These are phyloP conservation scores for Durio zibethinus DNA, from an alignment of 345 rosid genomes.

Conservation along the genomic window DNA sequence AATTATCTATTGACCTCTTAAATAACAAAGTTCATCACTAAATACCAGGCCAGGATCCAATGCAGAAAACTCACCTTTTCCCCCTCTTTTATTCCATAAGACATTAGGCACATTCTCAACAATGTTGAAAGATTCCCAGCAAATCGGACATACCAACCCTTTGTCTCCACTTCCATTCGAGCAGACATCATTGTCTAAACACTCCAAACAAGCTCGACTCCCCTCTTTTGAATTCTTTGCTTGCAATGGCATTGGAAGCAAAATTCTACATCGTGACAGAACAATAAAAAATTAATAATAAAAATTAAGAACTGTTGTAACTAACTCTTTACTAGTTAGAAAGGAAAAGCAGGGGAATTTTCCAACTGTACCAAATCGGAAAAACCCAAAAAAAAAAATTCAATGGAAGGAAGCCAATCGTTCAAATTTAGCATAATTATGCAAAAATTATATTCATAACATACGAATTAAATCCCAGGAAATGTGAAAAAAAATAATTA, in stretches of 20 bases:
- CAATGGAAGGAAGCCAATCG: background rate
- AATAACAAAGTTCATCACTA: too few species aligned
- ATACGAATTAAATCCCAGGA: background rate
- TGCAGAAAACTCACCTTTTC: too few species aligned
- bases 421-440: background rate
- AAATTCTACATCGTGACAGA: slow-evolving; percentile 35
- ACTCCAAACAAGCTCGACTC: slow-evolving; percentile 36
- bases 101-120: slow-evolving; percentile 72
- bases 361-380: background rate
- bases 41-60: too few species aligned
- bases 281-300: background rate
- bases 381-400: background rate
- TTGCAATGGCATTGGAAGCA: slow-evolving; percentile 35
- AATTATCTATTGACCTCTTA: too few species aligned
- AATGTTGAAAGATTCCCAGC: slow-evolving; percentile 69
- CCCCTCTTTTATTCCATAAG: slow-evolving; percentile 35
- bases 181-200: slow-evolving; percentile 52
- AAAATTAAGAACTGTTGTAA: background rate
- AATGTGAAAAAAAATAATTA: background rate
- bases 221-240: slow-evolving; percentile 26
- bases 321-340: background rate
- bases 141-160: slow-evolving; percentile 64
- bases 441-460: background rate
- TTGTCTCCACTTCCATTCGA: slow-evolving; percentile 38
- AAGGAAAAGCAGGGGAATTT: background rate